phyloP scores from a whole-genome alignment of 257 asterid species.

The Ehretia macrophylla region DNA sequence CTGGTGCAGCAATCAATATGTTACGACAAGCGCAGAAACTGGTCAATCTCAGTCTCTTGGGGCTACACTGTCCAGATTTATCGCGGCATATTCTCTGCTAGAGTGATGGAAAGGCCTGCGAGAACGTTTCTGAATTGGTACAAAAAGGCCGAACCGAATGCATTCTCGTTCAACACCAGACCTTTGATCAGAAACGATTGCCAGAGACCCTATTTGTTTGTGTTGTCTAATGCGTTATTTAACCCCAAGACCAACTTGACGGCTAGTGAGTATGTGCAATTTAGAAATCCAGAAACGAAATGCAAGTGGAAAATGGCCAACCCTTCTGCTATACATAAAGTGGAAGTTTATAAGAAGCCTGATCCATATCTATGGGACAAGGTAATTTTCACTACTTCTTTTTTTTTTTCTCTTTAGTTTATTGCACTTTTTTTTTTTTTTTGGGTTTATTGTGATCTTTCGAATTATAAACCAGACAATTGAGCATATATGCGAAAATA shows the following conservation, averaged over 20 bases:
- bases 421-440: background rate
- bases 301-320: slow-evolving; percentile 21
- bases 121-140: slow-evolving; percentile 39
- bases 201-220: slow-evolving; percentile 24
- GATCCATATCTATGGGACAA: slow-evolving; percentile 43
- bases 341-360: slow-evolving; percentile 33
- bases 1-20: slow-evolving; percentile 52
- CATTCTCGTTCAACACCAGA: slow-evolving; percentile 35
- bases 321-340: slow-evolving; percentile 25
- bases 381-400: slow-evolving; percentile 13
- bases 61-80: slow-evolving; percentile 40
- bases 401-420: background rate
- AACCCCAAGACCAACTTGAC: slow-evolving; percentile 15
- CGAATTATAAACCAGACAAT: too few relatives aligned
- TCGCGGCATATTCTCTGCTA: slow-evolving; percentile 26
- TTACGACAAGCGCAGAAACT: slow-evolving; percentile 26
- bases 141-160: slow-evolving; percentile 14
- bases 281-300: background rate
- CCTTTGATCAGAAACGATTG: slow-evolving; percentile 21
- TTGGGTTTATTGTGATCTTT: too few relatives aligned
- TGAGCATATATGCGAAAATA: too few relatives aligned
- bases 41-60: slow-evolving; percentile 49
- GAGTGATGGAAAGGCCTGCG: slow-evolving; percentile 36
- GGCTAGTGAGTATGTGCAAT: slow-evolving; percentile 10
- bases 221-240: slow-evolving; percentile 15